Conservation (phyloP, 2,329 filamentous ascomycete species). For the Pseudophaeomoniella oleicola region DNA sequence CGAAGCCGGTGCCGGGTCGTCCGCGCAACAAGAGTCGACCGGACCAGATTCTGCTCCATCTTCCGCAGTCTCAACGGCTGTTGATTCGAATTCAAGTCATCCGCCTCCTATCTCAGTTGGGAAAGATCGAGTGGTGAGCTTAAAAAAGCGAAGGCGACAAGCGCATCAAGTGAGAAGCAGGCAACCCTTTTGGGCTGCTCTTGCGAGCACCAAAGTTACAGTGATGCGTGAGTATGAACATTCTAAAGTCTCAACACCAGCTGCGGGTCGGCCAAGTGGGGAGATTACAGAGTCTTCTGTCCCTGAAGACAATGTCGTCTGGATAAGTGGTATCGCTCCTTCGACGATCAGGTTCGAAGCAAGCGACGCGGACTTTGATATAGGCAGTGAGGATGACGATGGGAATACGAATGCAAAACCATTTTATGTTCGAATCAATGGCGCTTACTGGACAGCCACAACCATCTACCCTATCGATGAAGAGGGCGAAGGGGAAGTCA, state of each 20-base stretch:
- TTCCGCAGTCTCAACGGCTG: slow-evolving; percentile 23
- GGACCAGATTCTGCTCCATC: slow-evolving; percentile 25
- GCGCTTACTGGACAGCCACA: slow-evolving; percentile 49
- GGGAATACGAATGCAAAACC: slow-evolving; percentile 32
- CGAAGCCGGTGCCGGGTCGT: slow-evolving; percentile 28
- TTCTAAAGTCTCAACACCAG: slow-evolving; percentile 34
- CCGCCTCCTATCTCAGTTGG: slow-evolving; percentile 36
- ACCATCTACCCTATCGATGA: slow-evolving; percentile 34
- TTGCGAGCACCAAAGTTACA: slow-evolving; percentile 92
- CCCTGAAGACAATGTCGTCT: slow-evolving; percentile 16
- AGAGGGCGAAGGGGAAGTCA: slow-evolving; percentile 27
- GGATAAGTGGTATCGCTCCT: slow-evolving; percentile 31
- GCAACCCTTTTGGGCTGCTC: slow-evolving; percentile 85
- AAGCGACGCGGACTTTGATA: slow-evolving; percentile 19
- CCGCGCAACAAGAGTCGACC: slow-evolving; percentile 25
- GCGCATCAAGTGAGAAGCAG: slow-evolving; percentile 79
- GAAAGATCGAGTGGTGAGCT: slow-evolving; percentile 44
- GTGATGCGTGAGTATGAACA: slow-evolving; percentile 85
- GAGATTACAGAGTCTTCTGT: neutral
- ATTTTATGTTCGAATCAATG: slow-evolving; percentile 51
- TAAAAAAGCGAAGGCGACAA: slow-evolving; percentile 79
- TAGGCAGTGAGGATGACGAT: neutral
- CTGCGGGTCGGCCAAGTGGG: slow-evolving; percentile 1
- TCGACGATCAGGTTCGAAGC: slow-evolving; percentile 32
- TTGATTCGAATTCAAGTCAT: slow-evolving; percentile 33